Evolutionary conservation across 768 basidiomycete genomes (phyloP).

Genomic region (Mycena filopes): DNA sequence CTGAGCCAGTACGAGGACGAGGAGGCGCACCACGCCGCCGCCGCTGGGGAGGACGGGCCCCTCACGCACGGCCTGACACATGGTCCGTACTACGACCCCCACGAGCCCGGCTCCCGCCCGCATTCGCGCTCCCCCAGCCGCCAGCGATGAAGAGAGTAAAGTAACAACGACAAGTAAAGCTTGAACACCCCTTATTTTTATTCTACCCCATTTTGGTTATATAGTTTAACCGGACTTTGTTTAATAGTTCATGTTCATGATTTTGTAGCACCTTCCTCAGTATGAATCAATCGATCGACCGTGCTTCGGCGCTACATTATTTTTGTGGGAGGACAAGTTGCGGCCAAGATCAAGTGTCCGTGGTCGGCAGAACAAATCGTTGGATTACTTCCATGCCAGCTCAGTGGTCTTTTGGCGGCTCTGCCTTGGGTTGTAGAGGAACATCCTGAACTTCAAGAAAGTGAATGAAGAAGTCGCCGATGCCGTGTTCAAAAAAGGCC

Average conservation of each 20-base stretch:
- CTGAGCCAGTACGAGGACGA: slow-evolving; percentile 14
- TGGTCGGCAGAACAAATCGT: too few species aligned
- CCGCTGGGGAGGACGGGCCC: slow-evolving; percentile 6
- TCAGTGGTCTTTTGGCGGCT: too few species aligned
- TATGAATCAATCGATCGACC: neutral
- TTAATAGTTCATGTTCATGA: neutral
- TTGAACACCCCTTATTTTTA: neutral
- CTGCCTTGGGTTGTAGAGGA: too few species aligned
- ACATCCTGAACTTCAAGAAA: too few species aligned
- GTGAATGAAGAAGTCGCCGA: too few species aligned
- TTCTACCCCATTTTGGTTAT: neutral
- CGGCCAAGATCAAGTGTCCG: too few species aligned
- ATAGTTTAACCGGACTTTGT: slow-evolving; percentile 18
- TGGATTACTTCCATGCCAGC: too few species aligned
- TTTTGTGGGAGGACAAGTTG: too few species aligned
- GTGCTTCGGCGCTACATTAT: too few species aligned
- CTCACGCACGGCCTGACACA: slow-evolving; percentile 28
- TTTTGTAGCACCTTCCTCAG: slow-evolving; percentile 1
- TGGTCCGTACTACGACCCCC: slow-evolving; percentile 33
- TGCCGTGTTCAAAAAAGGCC: too few species aligned
- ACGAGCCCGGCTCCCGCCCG: slow-evolving; percentile 23
- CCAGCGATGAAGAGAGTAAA: neutral
- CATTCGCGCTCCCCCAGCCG: slow-evolving; percentile 15
- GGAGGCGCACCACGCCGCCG: neutral
- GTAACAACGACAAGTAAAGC: neutral